Base-by-base conservation (phyloP, 1,139 yeast species). In the Nematodospora anomalae region DNA sequence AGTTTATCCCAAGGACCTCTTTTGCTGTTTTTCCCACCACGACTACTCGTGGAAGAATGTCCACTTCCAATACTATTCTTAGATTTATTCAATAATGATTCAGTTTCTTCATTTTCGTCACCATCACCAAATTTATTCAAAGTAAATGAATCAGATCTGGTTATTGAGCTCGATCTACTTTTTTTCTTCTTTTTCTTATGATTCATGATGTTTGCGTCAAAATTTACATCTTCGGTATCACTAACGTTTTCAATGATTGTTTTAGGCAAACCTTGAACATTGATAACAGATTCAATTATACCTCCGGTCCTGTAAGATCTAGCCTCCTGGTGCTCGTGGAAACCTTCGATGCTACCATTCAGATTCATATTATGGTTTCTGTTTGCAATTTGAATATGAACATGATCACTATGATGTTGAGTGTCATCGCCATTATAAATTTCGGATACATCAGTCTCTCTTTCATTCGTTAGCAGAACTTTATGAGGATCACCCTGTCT, bases 191-290 rank as follows among this genome's bases (percentile, higher is more conserved):
- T 35, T 6, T 32, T 27, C 29, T 33, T 36, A 10, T 35, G 33
- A n/a, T 37, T 34, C 28, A 35, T 35, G 18, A 12, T 22, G 16
- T 26, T 15, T 3, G 28, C 32, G 28, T 30, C 33, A 26, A 33
- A 18, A 13, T 29, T 27, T 6, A 18, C 31, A 15, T 33, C 42
- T 26, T 69, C 74, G 18, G 58, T 64, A 37, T 70, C 76, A 44
- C 67, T 62, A 9, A 67, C 71, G 47, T 76, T 79, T 51, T 83
- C 90, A 54, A 89, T 88, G 45, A 89, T 85, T 5, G 95, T 87
- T 65, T 89, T 89, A 51, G 80, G 83, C 12, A 87, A 87, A 37
- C 96, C 97, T 50, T 83, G 81, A 16, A 85, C 86, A 38, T 83
- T 85, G 25, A 88, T 79, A n/a, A 88, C 83, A 29, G 86, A 80